Evolutionary conservation across 2,329 filamentous ascomycete genomes (phyloP), one percentile per base, ranked within the genome.

Genomic region (Fusarium sp.): DNA sequence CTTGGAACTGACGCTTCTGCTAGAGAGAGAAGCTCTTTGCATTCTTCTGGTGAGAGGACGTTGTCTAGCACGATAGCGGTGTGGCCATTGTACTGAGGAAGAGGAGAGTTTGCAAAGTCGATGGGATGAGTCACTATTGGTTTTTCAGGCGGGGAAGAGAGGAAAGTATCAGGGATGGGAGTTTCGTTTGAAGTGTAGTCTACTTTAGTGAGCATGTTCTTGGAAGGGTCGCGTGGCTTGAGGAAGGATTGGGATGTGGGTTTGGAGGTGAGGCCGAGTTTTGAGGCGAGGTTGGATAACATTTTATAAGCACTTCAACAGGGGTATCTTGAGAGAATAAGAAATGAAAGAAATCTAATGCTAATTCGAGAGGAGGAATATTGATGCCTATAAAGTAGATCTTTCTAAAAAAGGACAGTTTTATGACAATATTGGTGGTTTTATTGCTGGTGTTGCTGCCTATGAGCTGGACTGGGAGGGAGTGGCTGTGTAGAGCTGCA

Each of bases 61-160:
- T 90, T 87, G 78, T 93, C 89, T 14, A 93, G 84, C 1, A 92
- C 79, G 14, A 89, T 84, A 14, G 91, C 91, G 76, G 88, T 89
- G 45, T 81, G 76, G 44, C 83, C 81, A 13, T 84, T 79, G 79
- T 91, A 90, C 71, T 88, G 83, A 7, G 85, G 85, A 4, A 93
- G 78, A 1, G 75, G 70, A 18, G 85, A 85, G 26, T 82, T 77
- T 6, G 79, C 75, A 78, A 91, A 92, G 77, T 91, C 83, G 71
- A 93, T 85, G 20, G 79, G 81, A 3, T 78, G 78, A 28, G 84
- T 81, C 8, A 75, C 83, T 34, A 89, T 82, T 36, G 85, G 82
- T 1, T 78, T 73, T 36, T 82, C 62, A 68, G 88, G 80, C 1
- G 81, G 73, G 11, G 67, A 57, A 9, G 81, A 70, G 44, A 90